Percentiles rank a stretch among this genome's conserved stretches.
Conservation (phyloP, 2,329 filamentous ascomycete genomes). For the Venturiaceae sp. region DNA sequence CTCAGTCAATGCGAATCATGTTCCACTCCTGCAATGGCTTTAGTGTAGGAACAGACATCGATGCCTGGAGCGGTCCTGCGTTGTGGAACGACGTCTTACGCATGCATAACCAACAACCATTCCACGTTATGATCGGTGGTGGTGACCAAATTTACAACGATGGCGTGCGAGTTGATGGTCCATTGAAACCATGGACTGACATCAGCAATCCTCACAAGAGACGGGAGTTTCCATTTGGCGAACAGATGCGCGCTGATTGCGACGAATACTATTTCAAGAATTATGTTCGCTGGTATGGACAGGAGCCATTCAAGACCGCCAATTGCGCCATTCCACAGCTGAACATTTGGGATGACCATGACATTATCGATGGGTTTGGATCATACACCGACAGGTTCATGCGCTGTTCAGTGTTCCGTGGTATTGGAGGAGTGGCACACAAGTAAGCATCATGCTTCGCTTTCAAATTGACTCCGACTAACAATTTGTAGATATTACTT, state of each 20-base stretch:
- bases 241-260: conserved; percentile 49
- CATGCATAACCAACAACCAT: conserved; percentile 47
- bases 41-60: conserved; percentile 54
- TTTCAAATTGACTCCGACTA: not conserved
- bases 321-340: conserved; percentile 55
- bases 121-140: conserved; percentile 71
- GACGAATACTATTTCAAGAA: conserved; percentile 55
- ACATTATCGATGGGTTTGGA: conserved; percentile 59
- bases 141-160: conserved; percentile 78
- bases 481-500: conserved; percentile 47
- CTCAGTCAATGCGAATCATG: conserved; percentile 60
- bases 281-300: conserved; percentile 59
- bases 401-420: conserved; percentile 54
- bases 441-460: conserved; percentile 17
- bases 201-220: conserved; percentile 52
- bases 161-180: conserved; percentile 75
- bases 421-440: conserved; percentile 49
- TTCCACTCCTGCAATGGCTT: conserved; percentile 63
- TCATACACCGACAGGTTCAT: conserved; percentile 60
- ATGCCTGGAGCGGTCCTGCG: conserved; percentile 51
- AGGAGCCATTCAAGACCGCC: conserved; percentile 48
- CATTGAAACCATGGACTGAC: conserved; percentile 56
- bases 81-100: conserved; percentile 57
- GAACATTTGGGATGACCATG: conserved; percentile 57
- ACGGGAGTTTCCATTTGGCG: conserved; percentile 53